Conservation (phyloP, 2,329 filamentous ascomycete genomes). For the Aspergillus quadrilineatus region DNA sequence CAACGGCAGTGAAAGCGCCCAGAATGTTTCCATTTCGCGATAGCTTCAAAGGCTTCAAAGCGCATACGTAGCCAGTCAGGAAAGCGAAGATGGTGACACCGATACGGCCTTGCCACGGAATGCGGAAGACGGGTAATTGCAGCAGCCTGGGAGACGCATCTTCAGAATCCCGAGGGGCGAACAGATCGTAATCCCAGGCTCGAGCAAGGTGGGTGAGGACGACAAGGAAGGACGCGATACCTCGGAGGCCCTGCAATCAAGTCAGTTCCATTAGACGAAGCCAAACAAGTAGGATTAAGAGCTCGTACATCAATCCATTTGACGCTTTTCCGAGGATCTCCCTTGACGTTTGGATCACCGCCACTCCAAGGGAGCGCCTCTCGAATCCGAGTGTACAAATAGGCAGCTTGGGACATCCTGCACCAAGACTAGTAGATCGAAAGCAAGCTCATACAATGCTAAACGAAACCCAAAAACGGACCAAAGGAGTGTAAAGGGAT, state of each 20-base stretch:
- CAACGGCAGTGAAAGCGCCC: constrained; percentile 49
- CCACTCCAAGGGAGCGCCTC: constrained; percentile 26
- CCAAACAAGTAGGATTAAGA: not conserved
- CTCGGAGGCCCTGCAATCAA: constrained; percentile 48
- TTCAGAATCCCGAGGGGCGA: constrained; percentile 48
- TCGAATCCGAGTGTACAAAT: constrained; percentile 22
- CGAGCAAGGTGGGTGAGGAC: constrained; percentile 54
- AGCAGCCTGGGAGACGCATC: constrained; percentile 47
- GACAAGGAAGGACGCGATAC: constrained; percentile 55
- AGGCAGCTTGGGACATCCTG: constrained; percentile 18
- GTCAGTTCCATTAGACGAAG: not conserved
- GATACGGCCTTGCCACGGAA: constrained; percentile 56
- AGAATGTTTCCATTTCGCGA: constrained; percentile 47
- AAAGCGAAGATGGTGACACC: constrained; percentile 59
- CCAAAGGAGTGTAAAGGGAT: constrained; percentile 10
- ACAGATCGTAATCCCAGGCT: constrained; percentile 54
- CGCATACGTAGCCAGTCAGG: constrained; percentile 57
- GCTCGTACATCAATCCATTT: constrained; percentile 61
- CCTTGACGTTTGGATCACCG: constrained; percentile 27
- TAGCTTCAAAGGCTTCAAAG: constrained; percentile 55
- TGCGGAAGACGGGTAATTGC: constrained; percentile 54
- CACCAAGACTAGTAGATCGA: constrained; percentile 3
- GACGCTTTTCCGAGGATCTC: constrained; percentile 43
- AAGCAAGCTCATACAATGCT: constrained; percentile 5
- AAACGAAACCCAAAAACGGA: not conserved